Evolutionary conservation across 345 rosid species (phyloP).

Genomic region (Hibiscus tridactylites): DNA sequence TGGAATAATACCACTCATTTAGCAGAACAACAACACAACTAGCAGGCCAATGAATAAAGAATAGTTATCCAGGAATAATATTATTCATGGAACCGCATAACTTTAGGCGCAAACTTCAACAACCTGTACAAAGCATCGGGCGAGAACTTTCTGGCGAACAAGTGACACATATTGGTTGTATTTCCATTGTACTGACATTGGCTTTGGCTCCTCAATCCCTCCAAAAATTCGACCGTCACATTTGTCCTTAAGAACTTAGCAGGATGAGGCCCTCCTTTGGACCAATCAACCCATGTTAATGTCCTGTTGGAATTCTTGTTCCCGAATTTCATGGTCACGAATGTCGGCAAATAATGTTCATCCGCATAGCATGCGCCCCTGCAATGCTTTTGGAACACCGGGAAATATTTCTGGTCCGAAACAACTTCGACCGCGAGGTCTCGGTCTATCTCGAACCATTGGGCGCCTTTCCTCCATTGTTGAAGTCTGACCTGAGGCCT

Average conservation of each 20-base stretch:
- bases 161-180: constrained; percentile 40
- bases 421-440: constrained; percentile 48
- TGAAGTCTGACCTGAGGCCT: constrained; percentile 35
- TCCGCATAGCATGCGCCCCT: constrained; percentile 51
- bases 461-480: constrained; percentile 87
- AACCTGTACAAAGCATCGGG: constrained; percentile 50
- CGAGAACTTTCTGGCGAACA: constrained; percentile 78
- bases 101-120: constrained; percentile 45
- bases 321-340: constrained; percentile 29
- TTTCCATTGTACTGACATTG: constrained; percentile 49
- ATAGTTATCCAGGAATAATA: background rate
- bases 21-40: too few species aligned
- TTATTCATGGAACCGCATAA: constrained; percentile 30
- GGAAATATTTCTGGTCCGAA: constrained; percentile 48
- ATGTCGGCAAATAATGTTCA: constrained; percentile 78
- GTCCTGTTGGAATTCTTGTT: constrained; percentile 52
- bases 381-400: constrained; percentile 49
- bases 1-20: too few species aligned
- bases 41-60: background rate
- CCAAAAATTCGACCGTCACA: constrained; percentile 45
- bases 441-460: constrained; percentile 76
- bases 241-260: constrained; percentile 31
- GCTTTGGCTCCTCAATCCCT: constrained; percentile 40
- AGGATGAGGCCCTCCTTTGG: constrained; percentile 71
- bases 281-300: constrained; percentile 84